Conservation (phyloP, 2,329 filamentous ascomycete genomes). For the Leptographium radiaticola region DNA sequence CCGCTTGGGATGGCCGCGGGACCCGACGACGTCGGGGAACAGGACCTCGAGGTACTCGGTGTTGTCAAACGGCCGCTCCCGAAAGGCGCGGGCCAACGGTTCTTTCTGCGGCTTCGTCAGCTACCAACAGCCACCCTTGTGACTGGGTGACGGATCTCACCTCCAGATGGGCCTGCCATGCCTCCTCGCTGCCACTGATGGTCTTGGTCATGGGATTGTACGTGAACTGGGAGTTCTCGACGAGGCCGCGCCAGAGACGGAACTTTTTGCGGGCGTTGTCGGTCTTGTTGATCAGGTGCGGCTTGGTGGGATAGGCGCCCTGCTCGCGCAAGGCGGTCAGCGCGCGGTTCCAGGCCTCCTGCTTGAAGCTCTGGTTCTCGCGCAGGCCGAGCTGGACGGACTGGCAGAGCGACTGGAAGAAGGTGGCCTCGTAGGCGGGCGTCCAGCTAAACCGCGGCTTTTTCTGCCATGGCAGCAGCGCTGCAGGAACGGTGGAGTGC, state of each 20-base stretch:
- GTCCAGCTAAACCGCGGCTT: conserved; percentile 48
- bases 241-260: conserved; percentile 44
- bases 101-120: conserved; percentile 30
- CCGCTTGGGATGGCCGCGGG: conserved; percentile 44
- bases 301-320: conserved; percentile 44
- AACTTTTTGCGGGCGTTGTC: conserved; percentile 51
- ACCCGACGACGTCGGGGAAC: conserved; percentile 47
- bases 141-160: conserved; percentile 20
- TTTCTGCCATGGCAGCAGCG: conserved; percentile 13
- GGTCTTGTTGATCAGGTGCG: conserved; percentile 50
- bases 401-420: conserved; percentile 47
- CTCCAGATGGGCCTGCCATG: conserved; percentile 44
- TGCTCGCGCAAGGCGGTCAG: conserved; percentile 41
- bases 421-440: conserved; percentile 43
- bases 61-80: conserved; percentile 45
- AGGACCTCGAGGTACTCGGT: conserved; percentile 48
- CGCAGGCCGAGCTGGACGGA: conserved; percentile 42
- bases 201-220: conserved; percentile 38
- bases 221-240: conserved; percentile 43
- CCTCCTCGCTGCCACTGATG: conserved; percentile 43
- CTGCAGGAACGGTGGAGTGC: conserved; percentile 7
- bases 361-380: conserved; percentile 41
- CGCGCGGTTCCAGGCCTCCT: conserved; percentile 47
- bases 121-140: too few relatives aligned
- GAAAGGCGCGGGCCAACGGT: conserved; percentile 41